Percentiles rank a stretch among this genome's conserved stretches.
phyloP scores from a whole-genome alignment of 768 basidiomycete genomes.

The Suillus lakei region DNA sequence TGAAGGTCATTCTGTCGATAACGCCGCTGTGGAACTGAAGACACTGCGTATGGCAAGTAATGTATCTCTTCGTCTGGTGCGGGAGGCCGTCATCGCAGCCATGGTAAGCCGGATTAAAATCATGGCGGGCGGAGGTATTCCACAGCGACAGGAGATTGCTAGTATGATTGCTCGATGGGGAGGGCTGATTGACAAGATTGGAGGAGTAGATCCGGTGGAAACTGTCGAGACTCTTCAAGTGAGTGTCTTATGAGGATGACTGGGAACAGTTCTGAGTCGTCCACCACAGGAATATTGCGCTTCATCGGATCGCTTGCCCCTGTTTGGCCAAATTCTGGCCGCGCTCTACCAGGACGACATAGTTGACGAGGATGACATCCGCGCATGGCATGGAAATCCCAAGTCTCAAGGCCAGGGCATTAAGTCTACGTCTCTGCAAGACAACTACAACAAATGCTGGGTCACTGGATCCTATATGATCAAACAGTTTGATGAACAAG shows the following conservation, averaged over 20 bases:
- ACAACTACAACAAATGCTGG: constrained; percentile 73
- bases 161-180: constrained; percentile 81
- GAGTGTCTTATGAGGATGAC: constrained; percentile 18
- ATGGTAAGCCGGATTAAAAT: constrained; percentile 76
- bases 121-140: constrained; percentile 55
- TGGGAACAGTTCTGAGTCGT: neutral
- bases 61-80: constrained; percentile 82
- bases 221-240: constrained; percentile 83
- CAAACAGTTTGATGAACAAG: constrained; percentile 81
- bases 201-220: constrained; percentile 82
- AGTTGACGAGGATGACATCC: constrained; percentile 87
- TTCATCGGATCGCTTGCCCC: constrained; percentile 59
- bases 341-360: constrained; percentile 92
- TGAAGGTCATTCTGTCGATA: constrained; percentile 90
- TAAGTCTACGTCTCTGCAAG: constrained; percentile 44
- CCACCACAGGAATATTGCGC: constrained; percentile 63
- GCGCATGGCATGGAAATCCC: constrained; percentile 77
- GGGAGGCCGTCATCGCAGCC: constrained; percentile 87
- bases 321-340: constrained; percentile 87
- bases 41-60: constrained; percentile 97
- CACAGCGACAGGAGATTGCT: constrained; percentile 69
- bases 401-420: constrained; percentile 56
- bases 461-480: constrained; percentile 74
- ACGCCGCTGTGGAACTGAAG: constrained; percentile 92
- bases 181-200: constrained; percentile 75